A percentile compares a stretch with the other conserved stretches of the same genome.
phyloP scores from a whole-genome alignment of 208 protist species.

The Acanthamoeba divionensis region DNA sequence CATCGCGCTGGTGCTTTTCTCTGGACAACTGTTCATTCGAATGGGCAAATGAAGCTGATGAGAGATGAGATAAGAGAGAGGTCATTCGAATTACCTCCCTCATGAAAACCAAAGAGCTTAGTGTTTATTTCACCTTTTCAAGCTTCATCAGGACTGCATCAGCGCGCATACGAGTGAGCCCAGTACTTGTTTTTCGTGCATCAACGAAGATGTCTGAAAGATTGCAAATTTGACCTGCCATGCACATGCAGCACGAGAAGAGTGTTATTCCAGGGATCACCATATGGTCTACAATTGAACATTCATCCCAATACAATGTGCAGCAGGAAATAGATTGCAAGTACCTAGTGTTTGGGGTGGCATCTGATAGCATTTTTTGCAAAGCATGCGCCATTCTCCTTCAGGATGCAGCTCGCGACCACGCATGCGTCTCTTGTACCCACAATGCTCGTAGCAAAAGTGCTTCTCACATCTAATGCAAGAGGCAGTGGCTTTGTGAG shows the following conservation, averaged over 20 bases:
- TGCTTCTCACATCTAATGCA: not conserved
- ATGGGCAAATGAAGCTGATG: too few species aligned
- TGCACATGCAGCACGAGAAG: not conserved
- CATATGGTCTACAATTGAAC: not conserved
- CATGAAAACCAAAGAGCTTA: too few species aligned
- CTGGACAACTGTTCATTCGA: not conserved
- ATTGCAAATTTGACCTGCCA: not conserved
- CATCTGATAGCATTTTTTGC: not conserved
- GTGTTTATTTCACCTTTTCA: not conserved
- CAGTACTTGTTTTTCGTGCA: not conserved
- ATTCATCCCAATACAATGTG: not conserved
- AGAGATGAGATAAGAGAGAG: too few species aligned
- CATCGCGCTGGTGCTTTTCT: not conserved
- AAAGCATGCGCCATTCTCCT: not conserved
- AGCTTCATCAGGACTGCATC: not conserved
- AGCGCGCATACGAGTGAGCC: not conserved
- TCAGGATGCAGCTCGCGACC: too few species aligned
- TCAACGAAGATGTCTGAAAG: not conserved
- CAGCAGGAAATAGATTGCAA: not conserved
- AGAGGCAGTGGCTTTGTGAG: not conserved
- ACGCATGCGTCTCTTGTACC: not conserved
- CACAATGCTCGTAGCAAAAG: conserved; percentile 42
- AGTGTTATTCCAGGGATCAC: not conserved
- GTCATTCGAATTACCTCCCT: too few species aligned
- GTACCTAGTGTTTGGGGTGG: conserved; percentile 9